These are phyloP conservation scores for Pyricularia pennisetigena DNA, from an alignment of 2,329 filamentous ascomycete genomes.

Conservation along the genomic window DNA sequence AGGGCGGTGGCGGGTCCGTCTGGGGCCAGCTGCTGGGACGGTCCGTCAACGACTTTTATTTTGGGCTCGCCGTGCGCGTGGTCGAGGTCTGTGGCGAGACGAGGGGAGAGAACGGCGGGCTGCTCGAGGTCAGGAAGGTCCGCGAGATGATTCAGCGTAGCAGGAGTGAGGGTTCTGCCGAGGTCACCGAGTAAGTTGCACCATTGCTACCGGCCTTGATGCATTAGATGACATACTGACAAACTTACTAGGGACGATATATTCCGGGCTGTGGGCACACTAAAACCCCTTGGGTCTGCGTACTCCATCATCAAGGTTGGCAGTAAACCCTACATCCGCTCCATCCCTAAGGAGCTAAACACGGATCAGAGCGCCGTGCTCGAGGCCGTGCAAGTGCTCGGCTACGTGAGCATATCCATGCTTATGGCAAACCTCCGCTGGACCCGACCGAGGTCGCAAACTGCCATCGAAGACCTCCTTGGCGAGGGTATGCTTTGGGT, in stretches of 20 bases:
- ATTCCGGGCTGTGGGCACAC: slow-evolving; percentile 74
- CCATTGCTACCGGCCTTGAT: not conserved
- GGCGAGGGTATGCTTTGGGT: slow-evolving; percentile 90
- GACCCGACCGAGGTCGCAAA: slow-evolving; percentile 76
- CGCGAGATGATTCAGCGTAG: slow-evolving; percentile 63
- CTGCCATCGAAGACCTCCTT: slow-evolving; percentile 82
- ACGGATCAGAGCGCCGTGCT: slow-evolving; percentile 88
- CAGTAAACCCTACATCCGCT: slow-evolving; percentile 77
- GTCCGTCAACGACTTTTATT: slow-evolving; percentile 96
- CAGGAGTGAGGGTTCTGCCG: slow-evolving; percentile 64
- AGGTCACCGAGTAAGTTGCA: slow-evolving; percentile 61
- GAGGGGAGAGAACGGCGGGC: slow-evolving; percentile 80
- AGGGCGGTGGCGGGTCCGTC: slow-evolving; percentile 47
- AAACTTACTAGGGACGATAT: slow-evolving; percentile 64
- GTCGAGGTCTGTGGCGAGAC: slow-evolving; percentile 88
- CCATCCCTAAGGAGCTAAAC: slow-evolving; percentile 89
- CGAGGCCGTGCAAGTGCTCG: slow-evolving; percentile 81
- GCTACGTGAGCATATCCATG: slow-evolving; percentile 86
- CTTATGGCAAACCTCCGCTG: slow-evolving; percentile 77
- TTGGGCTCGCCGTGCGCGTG: slow-evolving; percentile 89
- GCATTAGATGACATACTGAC: not conserved
- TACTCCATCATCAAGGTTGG: slow-evolving; percentile 82
- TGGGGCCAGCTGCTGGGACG: slow-evolving; percentile 90
- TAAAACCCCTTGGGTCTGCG: slow-evolving; percentile 78
- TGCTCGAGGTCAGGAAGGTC: slow-evolving; percentile 79